Conservation (phyloP, 768 basidiomycete genomes). For the Hygrophoropsis aurantiaca region DNA sequence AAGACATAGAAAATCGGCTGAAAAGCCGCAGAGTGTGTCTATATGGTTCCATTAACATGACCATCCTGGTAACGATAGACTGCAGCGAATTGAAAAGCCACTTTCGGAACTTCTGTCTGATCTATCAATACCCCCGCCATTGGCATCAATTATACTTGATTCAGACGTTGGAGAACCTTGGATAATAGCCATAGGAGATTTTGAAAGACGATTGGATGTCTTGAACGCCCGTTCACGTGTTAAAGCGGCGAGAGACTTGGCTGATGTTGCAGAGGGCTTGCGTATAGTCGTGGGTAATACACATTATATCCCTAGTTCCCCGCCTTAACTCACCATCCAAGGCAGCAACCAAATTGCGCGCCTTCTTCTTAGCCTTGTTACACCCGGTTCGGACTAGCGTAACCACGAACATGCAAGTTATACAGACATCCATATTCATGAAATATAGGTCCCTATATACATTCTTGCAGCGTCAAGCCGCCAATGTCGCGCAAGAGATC, state of each 20-base stretch:
- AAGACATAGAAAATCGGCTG: constrained; percentile 85
- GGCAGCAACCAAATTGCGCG: constrained; percentile 88
- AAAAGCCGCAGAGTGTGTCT: constrained; percentile 76
- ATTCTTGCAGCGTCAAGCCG: constrained; percentile 83
- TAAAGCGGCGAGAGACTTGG: constrained; percentile 81
- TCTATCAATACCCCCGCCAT: constrained; percentile 77
- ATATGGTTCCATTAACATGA: background rate
- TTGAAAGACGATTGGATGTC: constrained; percentile 72
- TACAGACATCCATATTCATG: constrained; percentile 84
- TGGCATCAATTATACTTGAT: constrained; percentile 79
- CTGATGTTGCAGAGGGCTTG: constrained; percentile 82
- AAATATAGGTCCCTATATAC: constrained; percentile 81
- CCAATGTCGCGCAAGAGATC: constrained; percentile 80
- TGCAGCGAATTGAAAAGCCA: constrained; percentile 85
- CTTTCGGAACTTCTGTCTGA: constrained; percentile 78
- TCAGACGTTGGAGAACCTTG: constrained; percentile 86
- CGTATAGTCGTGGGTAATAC: constrained; percentile 75
- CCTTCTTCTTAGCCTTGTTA: constrained; percentile 81
- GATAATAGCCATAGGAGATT: constrained; percentile 77
- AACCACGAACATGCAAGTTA: constrained; percentile 88
- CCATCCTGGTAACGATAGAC: constrained; percentile 4
- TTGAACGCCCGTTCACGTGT: constrained; percentile 76
- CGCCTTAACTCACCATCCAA: constrained; percentile 28
- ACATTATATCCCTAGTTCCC: background rate
- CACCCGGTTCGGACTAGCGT: constrained; percentile 81